A percentile compares a stretch with the other conserved stretches of the same genome.
Conservation (phyloP, 306 rosid species). For the Lablab purpureus region DNA sequence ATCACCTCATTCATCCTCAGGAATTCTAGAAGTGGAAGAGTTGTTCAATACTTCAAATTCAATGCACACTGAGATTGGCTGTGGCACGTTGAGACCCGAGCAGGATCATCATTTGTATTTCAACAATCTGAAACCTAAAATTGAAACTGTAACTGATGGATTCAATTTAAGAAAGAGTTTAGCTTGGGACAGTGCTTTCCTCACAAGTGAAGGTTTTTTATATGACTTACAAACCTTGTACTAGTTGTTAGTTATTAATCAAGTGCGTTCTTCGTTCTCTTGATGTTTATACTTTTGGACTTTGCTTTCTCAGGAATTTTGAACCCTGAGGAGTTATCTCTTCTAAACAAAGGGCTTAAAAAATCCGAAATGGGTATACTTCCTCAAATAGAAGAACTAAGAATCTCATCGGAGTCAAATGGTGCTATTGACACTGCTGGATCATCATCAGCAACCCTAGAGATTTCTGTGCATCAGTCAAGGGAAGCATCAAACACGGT, state of each 20-base stretch:
- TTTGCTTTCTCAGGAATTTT: constrained; percentile 57
- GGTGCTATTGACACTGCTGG: constrained; percentile 44
- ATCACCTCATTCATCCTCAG: constrained; percentile 46
- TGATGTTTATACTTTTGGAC: not conserved
- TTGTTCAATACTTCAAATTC: constrained; percentile 49
- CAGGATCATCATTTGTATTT: constrained; percentile 50
- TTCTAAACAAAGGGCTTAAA: constrained; percentile 59
- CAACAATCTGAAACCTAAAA: constrained; percentile 46
- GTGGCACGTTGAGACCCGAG: constrained; percentile 25
- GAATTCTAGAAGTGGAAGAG: constrained; percentile 73
- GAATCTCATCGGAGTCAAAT: constrained; percentile 56
- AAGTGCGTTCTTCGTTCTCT: not conserved
- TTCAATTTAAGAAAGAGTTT: constrained; percentile 59
- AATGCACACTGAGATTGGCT: constrained; percentile 1
- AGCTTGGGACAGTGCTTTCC: constrained; percentile 77
- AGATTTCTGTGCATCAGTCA: constrained; percentile 43
- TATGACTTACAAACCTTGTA: not conserved
- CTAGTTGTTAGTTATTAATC: not conserved
- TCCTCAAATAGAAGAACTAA: constrained; percentile 48
- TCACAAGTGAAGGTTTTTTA: constrained; percentile 62
- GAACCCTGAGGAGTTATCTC: constrained; percentile 63
- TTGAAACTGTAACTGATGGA: not conserved
- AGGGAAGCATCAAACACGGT: constrained; percentile 10
- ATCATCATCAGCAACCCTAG: constrained; percentile 62
- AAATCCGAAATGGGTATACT: constrained; percentile 45